Conservation (phyloP, 1,284 basidiomycete species). For the Boletellus dicymbophilus region DNA sequence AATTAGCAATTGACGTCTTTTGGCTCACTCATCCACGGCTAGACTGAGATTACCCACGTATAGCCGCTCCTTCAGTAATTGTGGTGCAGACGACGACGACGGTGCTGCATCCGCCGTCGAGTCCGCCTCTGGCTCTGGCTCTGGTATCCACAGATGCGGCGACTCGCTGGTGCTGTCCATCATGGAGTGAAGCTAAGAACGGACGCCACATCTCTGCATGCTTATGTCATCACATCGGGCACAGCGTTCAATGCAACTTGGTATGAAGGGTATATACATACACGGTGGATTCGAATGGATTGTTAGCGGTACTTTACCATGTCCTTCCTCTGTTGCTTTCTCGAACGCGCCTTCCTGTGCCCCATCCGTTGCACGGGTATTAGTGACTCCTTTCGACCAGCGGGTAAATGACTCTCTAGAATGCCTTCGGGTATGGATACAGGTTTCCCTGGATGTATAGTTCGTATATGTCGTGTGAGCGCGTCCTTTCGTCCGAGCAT, state of each 20-base stretch:
- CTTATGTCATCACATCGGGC: background rate
- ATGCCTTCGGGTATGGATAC: constrained; percentile 3
- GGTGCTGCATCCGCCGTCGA: constrained; percentile 19
- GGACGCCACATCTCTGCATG: background rate
- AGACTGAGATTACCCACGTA: constrained; percentile 93
- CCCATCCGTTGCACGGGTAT: constrained; percentile 1
- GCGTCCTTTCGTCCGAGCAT: constrained; percentile 24
- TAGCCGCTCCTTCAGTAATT: constrained; percentile 66
- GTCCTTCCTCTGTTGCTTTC: constrained; percentile 8
- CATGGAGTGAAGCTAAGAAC: too few relatives aligned
- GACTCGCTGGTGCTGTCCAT: constrained; percentile 17
- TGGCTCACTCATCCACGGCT: constrained; percentile 84
- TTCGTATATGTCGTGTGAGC: constrained; percentile 21
- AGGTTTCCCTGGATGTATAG: constrained; percentile 13
- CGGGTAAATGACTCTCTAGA: background rate
- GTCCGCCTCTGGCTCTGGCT: constrained; percentile 24
- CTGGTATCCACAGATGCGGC: constrained; percentile 36
- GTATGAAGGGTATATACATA: background rate
- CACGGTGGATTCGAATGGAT: background rate
- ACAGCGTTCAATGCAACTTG: background rate
- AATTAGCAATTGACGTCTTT: constrained; percentile 3
- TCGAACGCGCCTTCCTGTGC: constrained; percentile 7
- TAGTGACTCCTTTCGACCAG: background rate
- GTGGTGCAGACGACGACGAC: constrained; percentile 28
- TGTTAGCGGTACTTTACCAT: constrained; percentile 2